Evolutionary conservation across 2,329 filamentous ascomycete genomes (phyloP).

Genomic region (Fusarium sp.): DNA sequence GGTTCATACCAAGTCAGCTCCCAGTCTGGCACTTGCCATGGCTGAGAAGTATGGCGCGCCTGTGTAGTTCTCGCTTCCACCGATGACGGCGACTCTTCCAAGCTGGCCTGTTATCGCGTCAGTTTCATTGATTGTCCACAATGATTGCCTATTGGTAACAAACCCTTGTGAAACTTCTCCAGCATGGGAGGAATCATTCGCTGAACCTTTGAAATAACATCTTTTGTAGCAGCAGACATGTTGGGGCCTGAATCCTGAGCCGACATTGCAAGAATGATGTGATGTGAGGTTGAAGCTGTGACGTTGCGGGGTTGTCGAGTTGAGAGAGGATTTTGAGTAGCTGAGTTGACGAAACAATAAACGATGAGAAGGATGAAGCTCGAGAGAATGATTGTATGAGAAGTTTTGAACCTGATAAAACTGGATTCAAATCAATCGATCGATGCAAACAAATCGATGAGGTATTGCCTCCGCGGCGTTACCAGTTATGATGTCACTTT

Average conservation of each 20-base stretch:
- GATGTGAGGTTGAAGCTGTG: constrained; percentile 1
- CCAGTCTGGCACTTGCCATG: constrained; percentile 92
- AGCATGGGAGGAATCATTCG: constrained; percentile 95
- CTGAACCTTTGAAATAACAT: constrained; percentile 82
- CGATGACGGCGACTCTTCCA: constrained; percentile 91
- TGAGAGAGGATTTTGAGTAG: not conserved
- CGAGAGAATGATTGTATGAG: not conserved
- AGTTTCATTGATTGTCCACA: constrained; percentile 8
- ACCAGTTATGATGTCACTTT: constrained; percentile 39
- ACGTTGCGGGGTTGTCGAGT: constrained; percentile 9
- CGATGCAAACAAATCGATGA: constrained; percentile 17
- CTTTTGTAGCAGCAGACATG: constrained; percentile 78
- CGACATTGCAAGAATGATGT: constrained; percentile 39
- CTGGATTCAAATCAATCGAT: constrained; percentile 10
- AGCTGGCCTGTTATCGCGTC: constrained; percentile 77
- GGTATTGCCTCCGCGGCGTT: constrained; percentile 25
- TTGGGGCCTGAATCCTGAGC: constrained; percentile 46
- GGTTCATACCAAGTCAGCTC: constrained; percentile 81
- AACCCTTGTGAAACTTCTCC: constrained; percentile 95
- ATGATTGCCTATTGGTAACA: constrained; percentile 20
- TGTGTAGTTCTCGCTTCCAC: constrained; percentile 95
- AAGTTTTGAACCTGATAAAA: not conserved
- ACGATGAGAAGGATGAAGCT: not conserved
- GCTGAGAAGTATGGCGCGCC: constrained; percentile 98
- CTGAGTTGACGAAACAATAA: not conserved